A percentile compares a stretch with the other conserved stretches of the same genome.
phyloP scores from a whole-genome alignment of 495 filamentous ascomycete species.

The Penicillium nucicola region DNA sequence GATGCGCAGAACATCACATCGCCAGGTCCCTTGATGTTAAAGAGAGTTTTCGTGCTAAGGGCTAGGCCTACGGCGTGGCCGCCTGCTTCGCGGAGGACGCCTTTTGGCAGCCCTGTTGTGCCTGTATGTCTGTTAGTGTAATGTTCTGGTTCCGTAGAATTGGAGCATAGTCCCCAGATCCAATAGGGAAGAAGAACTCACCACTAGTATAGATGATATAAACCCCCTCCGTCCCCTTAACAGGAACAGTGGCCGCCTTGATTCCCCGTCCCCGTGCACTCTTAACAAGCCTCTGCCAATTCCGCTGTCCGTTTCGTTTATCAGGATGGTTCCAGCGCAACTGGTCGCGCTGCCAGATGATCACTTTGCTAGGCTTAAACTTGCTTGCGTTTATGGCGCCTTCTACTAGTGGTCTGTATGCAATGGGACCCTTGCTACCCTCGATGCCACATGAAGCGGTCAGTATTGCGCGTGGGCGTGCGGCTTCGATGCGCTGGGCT shows the following conservation, averaged over 20 bases:
- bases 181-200: conserved; percentile 17
- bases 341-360: conserved; percentile 79
- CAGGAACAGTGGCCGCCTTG: conserved; percentile 68
- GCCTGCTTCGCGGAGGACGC: conserved; percentile 77
- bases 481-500: conserved; percentile 85
- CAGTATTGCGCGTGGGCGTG: conserved; percentile 69
- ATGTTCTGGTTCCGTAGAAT: too few species aligned
- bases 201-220: conserved; percentile 90
- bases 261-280: conserved; percentile 62
- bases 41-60: conserved; percentile 73
- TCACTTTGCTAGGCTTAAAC: conserved; percentile 62
- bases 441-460: conserved; percentile 94
- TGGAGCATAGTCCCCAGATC: too few species aligned
- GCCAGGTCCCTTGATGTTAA: conserved; percentile 72
- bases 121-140: conserved; percentile 36
- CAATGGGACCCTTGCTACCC: conserved; percentile 69
- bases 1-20: conserved; percentile 83
- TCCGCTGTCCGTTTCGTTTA: conserved; percentile 63
- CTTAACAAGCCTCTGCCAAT: conserved; percentile 74
- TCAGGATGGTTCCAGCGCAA: conserved; percentile 66
- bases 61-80: conserved; percentile 86
- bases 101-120: conserved; percentile 86
- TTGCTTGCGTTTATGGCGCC: conserved; percentile 57
- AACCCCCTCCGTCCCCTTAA: conserved; percentile 70
- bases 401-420: conserved; percentile 69